Evolutionary conservation across 805 yeast species (phyloP).

Genomic region (Pachysolen tannophilus): DNA sequence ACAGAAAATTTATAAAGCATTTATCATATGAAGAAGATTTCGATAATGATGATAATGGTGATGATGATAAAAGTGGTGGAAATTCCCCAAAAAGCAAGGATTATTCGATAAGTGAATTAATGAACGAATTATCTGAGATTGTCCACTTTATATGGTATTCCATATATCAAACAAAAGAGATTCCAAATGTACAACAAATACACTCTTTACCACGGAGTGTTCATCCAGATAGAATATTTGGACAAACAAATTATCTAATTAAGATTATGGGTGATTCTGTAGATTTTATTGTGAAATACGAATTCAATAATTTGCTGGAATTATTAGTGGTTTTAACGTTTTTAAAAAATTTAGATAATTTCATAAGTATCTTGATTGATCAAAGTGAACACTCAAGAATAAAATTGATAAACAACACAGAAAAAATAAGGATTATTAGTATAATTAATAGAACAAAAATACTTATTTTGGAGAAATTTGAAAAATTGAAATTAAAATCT

Average conservation of each 20-base stretch:
- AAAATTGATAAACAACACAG: conserved; percentile 20
- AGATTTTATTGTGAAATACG: conserved; percentile 44
- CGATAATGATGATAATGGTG: conserved; percentile 17
- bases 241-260: conserved; percentile 56
- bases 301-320: conserved; percentile 14
- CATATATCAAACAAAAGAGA: conserved; percentile 24
- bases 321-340: conserved; percentile 16
- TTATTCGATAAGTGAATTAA: conserved; percentile 23
- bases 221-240: conserved; percentile 27
- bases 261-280: conserved; percentile 59
- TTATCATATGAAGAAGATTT: conserved; percentile 18
- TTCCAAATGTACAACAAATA: conserved; percentile 13
- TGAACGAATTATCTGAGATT: conserved; percentile 38
- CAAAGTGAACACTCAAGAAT: conserved; percentile 7
- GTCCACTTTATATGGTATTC: conserved; percentile 59
- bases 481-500: conserved; percentile 14
- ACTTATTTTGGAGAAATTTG: conserved; percentile 20
- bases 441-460: conserved; percentile 23
- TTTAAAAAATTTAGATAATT: conserved; percentile 21
- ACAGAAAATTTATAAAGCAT: conserved; percentile 40
- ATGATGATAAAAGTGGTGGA: conserved; percentile 12
- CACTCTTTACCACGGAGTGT: conserved; percentile 5
- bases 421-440: conserved; percentile 24
- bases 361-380: conserved; percentile 22
- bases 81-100: conserved; percentile 11